Evolutionary conservation across 176 grass and related monocot species (phyloP), one percentile per base, ranked within the genome.

Genomic region (Carex littledalei): DNA sequence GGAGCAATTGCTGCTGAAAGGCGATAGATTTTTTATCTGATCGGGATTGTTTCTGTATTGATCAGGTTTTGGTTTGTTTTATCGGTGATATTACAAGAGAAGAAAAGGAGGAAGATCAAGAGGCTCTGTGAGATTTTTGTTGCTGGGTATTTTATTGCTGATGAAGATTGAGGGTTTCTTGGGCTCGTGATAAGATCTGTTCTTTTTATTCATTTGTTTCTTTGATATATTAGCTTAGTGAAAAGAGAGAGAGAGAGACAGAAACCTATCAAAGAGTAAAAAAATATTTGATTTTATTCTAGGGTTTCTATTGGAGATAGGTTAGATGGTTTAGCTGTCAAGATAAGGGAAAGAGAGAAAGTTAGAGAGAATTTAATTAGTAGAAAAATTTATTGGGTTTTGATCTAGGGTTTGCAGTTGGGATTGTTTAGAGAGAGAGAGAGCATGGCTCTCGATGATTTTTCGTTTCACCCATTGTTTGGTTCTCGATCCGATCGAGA

Each of bases 61-160:
- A 81, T 63, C 26, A 63, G 57, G 39, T 63, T 21, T 14, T 59
- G 63, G 52, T 80, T 66, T 80, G 56, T 52, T 52, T 86, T 47
- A 54, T 77, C 26, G 80, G 87, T 52, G 39, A 26, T 74, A 14
- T 22, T 11, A 24, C 9, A 52, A 74, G n/a, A 26, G 79, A 81
- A 82, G 8, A 64, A 62, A 66, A 55, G 56, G 87, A 86, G 85
- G 91, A 74, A 83, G 84, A 91, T 88, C 89, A 81, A 86, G 91
- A 90, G 81, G 89, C 94, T 94, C 94, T 31, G 91, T 94, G 94
- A 97, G 87, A 86, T 97, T 97, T 91, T 89, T 94, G 89, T 91
- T 94, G 89, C 91, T 90, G 62, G 89, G 84, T 87, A 85, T 91
- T 86, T 88, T 96, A 89, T 97, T 86, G 87, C 84, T 87, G 89